phyloP scores from a whole-genome alignment of 1,284 basidiomycete genomes.

The Apiotrichum gamsii region DNA sequence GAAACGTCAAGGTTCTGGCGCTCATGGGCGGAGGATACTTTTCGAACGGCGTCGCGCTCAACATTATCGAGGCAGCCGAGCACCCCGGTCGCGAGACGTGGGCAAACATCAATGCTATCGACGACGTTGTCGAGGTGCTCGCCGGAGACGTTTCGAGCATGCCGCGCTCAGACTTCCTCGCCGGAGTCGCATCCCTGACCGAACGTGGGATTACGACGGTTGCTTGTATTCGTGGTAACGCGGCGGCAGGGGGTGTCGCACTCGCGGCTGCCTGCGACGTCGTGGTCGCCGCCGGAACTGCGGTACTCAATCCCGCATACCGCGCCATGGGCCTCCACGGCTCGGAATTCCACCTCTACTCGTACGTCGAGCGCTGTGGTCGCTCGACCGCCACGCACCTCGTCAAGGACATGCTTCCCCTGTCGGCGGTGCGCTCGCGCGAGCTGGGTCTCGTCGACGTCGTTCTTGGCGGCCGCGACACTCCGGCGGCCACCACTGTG shows the following conservation, averaged over 20 bases:
- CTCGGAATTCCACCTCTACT: constrained; percentile 49
- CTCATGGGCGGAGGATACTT: constrained; percentile 50
- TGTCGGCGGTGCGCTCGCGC: constrained; percentile 35
- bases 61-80: constrained; percentile 47
- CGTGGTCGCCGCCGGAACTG: constrained; percentile 42
- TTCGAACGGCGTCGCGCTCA: constrained; percentile 51
- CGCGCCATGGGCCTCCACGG: constrained; percentile 49
- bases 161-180: constrained; percentile 33
- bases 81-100: constrained; percentile 48
- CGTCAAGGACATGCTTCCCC: constrained; percentile 47
- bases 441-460: constrained; percentile 40
- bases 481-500: constrained; percentile 18
- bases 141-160: constrained; percentile 29
- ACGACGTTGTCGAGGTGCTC: constrained; percentile 46
- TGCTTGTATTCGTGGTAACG: constrained; percentile 49
- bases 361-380: constrained; percentile 46
- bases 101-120: constrained; percentile 51
- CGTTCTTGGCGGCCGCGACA: constrained; percentile 23
- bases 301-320: constrained; percentile 50
- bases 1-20: constrained; percentile 42
- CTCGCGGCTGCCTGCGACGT: constrained; percentile 49
- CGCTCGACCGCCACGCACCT: constrained; percentile 34
- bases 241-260: constrained; percentile 51
- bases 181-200: constrained; percentile 33
- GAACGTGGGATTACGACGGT: constrained; percentile 48